Evolutionary conservation across 176 grass and related monocot genomes (phyloP).

Genomic region (Areca catechu): DNA sequence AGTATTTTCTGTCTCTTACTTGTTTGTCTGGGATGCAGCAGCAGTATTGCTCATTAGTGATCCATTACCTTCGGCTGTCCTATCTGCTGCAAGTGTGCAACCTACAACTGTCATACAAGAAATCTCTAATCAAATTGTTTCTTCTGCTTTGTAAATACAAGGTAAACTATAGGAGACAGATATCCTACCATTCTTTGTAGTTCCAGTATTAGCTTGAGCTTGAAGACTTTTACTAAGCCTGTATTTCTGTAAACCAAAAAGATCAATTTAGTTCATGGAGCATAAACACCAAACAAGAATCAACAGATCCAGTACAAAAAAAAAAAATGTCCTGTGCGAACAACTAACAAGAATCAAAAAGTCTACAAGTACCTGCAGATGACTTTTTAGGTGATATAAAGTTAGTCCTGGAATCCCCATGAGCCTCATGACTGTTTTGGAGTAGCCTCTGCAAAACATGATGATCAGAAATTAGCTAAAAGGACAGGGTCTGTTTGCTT

Average conservation of each 20-base stretch:
- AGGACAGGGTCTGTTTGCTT: neutral
- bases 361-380: slow-evolving; percentile 69
- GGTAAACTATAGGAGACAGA: slow-evolving; percentile 2
- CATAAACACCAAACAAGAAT: no score
- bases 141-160: neutral
- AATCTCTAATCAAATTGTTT: neutral
- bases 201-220: slow-evolving; percentile 35
- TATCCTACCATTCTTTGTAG: slow-evolving; percentile 44
- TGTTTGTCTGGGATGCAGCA: slow-evolving; percentile 34
- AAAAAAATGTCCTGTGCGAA: no score
- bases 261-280: slow-evolving; percentile 19
- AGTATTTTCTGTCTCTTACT: slow-evolving; percentile 29
- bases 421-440: slow-evolving; percentile 78
- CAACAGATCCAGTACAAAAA: no score
- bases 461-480: neutral
- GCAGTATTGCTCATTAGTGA: slow-evolving; percentile 29
- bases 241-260: slow-evolving; percentile 55
- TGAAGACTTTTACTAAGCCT: slow-evolving; percentile 80
- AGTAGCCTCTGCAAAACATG: slow-evolving; percentile 58
- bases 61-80: slow-evolving; percentile 40
- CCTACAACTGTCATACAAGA: slow-evolving; percentile 28
- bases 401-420: slow-evolving; percentile 93
- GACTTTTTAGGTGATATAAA: slow-evolving; percentile 93
- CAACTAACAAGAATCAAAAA: neutral
- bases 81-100: slow-evolving; percentile 24